Base-by-base conservation (phyloP, 345 rosid genomes). In the Melaleuca quinquenervia region DNA sequence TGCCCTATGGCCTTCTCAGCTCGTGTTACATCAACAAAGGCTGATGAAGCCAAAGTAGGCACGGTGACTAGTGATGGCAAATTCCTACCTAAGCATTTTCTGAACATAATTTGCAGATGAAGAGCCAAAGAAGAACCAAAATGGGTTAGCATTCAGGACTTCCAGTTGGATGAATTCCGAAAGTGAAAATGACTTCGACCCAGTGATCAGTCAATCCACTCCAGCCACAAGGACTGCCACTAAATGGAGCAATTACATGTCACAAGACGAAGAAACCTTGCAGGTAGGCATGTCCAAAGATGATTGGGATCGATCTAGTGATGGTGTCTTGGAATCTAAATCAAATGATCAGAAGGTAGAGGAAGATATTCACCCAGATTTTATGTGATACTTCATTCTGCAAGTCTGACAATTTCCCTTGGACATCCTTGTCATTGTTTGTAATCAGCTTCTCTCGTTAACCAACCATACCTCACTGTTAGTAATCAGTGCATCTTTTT, bases 321-420 rank as follows among this genome's bases (percentile, higher is more conserved):
- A 74, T 22, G 90, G 70, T 45, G 87, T 86, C 49, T 85, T 83
- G 85, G 89, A 91, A 84, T 85, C 55, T 11, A 36, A 50, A 45
- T 36, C 88, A 36, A 82, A 87, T 7, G 89, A 87, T 52, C 89
- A 90, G 70, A 88, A 74, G 52, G 94, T 94, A 82, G 96, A 95
- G 75, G 99, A 96, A 20, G 96, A 95, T 55, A 87, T 92, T 49
- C 96, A 92, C 87, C 97, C 96, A 56, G 95, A 95, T 87, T 96
- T 94, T 87, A 75, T 87, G 87, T 93, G 87, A 90, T 49, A 1
- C 83, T 83, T 83, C 75, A n/a, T 83, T 52, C 45, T 3, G 20
- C 14, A 53, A 83, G 50, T 54, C 70, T 52, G 75, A 27, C 29
- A 27, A 62, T 62, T 62, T 62, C 75, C 75, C 75, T 0, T 10